Evolutionary conservation across 2,329 filamentous ascomycete genomes (phyloP).

Genomic region (Fusarium sp.): DNA sequence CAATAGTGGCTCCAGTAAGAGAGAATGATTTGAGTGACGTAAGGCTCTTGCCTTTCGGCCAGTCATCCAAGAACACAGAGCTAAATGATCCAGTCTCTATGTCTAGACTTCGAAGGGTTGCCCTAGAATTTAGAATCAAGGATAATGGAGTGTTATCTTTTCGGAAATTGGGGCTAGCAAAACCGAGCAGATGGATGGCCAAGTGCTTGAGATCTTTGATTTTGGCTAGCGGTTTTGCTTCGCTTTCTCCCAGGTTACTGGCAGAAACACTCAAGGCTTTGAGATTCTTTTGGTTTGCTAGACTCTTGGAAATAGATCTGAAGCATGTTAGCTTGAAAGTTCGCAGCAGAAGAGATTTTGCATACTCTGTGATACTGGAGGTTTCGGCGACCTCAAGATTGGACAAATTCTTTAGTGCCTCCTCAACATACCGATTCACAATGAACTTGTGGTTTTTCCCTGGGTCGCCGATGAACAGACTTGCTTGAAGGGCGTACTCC

Average conservation of each 20-base stretch:
- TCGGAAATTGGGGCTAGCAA: background rate
- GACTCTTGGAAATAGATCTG: constrained; percentile 19
- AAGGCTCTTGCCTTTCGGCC: background rate
- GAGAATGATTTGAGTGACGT: constrained; percentile 14
- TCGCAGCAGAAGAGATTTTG: rapidly evolving
- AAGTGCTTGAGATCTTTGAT: constrained; percentile 33
- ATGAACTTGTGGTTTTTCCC: constrained; percentile 23
- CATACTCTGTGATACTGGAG: constrained; percentile 17
- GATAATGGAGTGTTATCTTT: background rate
- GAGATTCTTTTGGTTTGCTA: constrained; percentile 19
- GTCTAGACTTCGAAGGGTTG: constrained; percentile 19
- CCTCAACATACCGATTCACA: constrained; percentile 30
- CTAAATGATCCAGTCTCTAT: background rate
- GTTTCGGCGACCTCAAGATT: constrained; percentile 33
- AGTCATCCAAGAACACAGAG: background rate
- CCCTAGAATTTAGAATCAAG: constrained; percentile 26
- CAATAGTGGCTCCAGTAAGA: background rate
- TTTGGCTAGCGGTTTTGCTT: background rate
- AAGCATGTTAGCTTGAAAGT: background rate
- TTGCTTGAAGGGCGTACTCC: constrained; percentile 12
- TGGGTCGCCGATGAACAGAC: constrained; percentile 5
- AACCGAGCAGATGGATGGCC: background rate
- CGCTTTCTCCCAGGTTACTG: background rate
- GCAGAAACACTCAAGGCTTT: constrained; percentile 16
- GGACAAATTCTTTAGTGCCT: constrained; percentile 15